phyloP scores from a whole-genome alignment of 2,329 filamentous ascomycete species.

The Graphium sp. region DNA sequence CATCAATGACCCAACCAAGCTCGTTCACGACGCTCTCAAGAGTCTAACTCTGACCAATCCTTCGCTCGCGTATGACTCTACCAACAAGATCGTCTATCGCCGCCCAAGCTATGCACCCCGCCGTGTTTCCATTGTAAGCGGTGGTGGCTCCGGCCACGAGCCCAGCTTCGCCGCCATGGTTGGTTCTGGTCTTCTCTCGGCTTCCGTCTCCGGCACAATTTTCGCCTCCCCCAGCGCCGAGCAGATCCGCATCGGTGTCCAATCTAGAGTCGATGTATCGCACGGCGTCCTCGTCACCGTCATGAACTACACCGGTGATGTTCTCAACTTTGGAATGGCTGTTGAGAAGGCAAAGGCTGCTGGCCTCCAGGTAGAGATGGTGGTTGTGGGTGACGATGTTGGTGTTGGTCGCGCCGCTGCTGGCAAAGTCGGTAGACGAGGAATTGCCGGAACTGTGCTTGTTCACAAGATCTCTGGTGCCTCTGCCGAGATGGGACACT shows the following conservation, averaged over 20 bases:
- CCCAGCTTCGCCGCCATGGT: conserved; percentile 79
- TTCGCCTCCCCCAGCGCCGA: conserved; percentile 70
- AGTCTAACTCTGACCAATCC: conserved; percentile 74
- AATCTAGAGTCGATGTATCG: conserved; percentile 51
- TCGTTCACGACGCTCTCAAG: conserved; percentile 62
- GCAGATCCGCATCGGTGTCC: conserved; percentile 64
- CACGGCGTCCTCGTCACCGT: conserved; percentile 76
- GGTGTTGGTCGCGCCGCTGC: conserved; percentile 67
- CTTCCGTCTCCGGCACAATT: conserved; percentile 72
- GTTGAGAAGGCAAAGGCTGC: conserved; percentile 80
- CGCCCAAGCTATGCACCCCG: conserved; percentile 33
- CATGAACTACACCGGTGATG: conserved; percentile 87
- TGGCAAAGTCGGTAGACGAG: conserved; percentile 83
- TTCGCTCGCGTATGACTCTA: conserved; percentile 56
- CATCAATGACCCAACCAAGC: conserved; percentile 64
- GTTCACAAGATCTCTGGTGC: conserved; percentile 86
- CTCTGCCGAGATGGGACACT: conserved; percentile 52
- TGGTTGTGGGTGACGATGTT: conserved; percentile 83
- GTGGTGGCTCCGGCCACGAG: conserved; percentile 82
- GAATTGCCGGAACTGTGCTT: conserved; percentile 80
- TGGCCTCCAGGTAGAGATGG: conserved; percentile 68
- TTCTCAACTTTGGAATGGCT: conserved; percentile 86
- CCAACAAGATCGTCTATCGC: conserved; percentile 74
- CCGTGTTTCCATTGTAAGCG: conserved; percentile 70
- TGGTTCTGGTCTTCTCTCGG: conserved; percentile 62